Percentiles rank a stretch among this genome's conserved stretches.
phyloP scores from a whole-genome alignment of 495 filamentous ascomycete species.

The Talaromyces wortmannii region DNA sequence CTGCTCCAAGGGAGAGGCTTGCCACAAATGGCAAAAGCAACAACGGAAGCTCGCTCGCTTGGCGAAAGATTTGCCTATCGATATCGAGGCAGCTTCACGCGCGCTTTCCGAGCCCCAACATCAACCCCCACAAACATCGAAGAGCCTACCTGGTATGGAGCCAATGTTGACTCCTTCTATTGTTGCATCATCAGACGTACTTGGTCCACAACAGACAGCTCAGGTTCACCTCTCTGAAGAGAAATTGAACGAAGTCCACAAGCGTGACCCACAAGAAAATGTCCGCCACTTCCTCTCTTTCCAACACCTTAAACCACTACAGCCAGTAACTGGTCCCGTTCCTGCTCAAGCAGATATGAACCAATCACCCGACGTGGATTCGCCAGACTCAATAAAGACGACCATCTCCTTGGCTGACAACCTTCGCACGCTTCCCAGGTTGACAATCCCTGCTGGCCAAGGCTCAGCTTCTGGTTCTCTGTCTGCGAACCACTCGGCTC shows the following conservation, averaged over 20 bases:
- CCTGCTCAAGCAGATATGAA: conserved; percentile 36
- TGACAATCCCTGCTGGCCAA: conserved; percentile 40
- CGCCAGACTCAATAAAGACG: conserved; percentile 34
- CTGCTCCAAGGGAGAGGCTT: conserved; percentile 87
- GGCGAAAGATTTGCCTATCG: conserved; percentile 62
- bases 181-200: conserved; percentile 82
- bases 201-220: conserved; percentile 54
- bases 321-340: conserved; percentile 35
- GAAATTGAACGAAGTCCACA: conserved; percentile 56
- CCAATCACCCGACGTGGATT: conserved; percentile 26
- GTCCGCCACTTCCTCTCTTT: conserved; percentile 81
- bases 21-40: conserved; percentile 70
- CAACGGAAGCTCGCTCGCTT: conserved; percentile 61
- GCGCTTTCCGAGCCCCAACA: conserved; percentile 10
- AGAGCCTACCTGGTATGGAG: conserved; percentile 21
- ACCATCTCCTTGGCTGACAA: conserved; percentile 20
- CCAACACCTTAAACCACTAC: conserved; percentile 50
- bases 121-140: conserved; percentile 44
- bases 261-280: conserved; percentile 81
- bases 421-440: conserved; percentile 50
- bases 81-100: conserved; percentile 16
- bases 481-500: conserved; percentile 9
- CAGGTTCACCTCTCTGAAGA: conserved; percentile 65
- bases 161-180: conserved; percentile 57
- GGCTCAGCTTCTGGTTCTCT: conserved; percentile 7